phyloP scores from a whole-genome alignment of 164 flowering plant species.

The Sedum album region DNA sequence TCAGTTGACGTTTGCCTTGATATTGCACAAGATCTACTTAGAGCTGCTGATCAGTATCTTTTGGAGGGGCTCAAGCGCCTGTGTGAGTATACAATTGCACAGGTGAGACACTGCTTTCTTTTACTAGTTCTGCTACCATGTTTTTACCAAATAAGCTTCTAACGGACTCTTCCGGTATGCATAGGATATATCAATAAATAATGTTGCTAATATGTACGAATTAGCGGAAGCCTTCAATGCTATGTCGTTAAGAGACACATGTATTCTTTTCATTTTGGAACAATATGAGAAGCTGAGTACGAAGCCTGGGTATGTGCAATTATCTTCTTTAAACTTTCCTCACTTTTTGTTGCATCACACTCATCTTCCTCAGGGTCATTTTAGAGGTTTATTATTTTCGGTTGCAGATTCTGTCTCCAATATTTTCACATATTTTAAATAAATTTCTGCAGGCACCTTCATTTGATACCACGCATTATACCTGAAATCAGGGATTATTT shows the following conservation, averaged over 20 bases:
- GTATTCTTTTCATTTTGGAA: slow-evolving; percentile 83
- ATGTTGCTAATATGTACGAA: slow-evolving; percentile 83
- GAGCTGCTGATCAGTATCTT: slow-evolving; percentile 55
- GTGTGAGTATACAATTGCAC: slow-evolving; percentile 45
- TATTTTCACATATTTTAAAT: background rate
- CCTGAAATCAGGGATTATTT: slow-evolving; percentile 82
- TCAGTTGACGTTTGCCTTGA: slow-evolving; percentile 32
- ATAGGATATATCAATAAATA: slow-evolving; percentile 84
- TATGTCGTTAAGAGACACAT: slow-evolving; percentile 65
- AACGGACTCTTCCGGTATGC: slow-evolving; percentile 1
- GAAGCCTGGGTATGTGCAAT: slow-evolving; percentile 63
- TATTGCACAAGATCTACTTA: slow-evolving; percentile 43
- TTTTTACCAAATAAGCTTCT: slow-evolving; percentile 2
- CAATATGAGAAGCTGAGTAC: slow-evolving; percentile 59
- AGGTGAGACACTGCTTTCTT: slow-evolving; percentile 20
- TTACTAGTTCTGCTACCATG: background rate
- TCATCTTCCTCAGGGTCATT: background rate
- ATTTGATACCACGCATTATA: slow-evolving; percentile 58
- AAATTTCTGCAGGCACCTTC: slow-evolving; percentile 45
- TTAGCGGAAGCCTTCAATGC: slow-evolving; percentile 96
- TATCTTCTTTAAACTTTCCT: background rate
- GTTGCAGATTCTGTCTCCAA: background rate
- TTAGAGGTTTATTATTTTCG: no score
- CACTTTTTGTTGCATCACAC: background rate
- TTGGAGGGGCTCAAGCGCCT: slow-evolving; percentile 48